Conservation (phyloP, 208 protist genomes). For the Trypanosoma lewisi region DNA sequence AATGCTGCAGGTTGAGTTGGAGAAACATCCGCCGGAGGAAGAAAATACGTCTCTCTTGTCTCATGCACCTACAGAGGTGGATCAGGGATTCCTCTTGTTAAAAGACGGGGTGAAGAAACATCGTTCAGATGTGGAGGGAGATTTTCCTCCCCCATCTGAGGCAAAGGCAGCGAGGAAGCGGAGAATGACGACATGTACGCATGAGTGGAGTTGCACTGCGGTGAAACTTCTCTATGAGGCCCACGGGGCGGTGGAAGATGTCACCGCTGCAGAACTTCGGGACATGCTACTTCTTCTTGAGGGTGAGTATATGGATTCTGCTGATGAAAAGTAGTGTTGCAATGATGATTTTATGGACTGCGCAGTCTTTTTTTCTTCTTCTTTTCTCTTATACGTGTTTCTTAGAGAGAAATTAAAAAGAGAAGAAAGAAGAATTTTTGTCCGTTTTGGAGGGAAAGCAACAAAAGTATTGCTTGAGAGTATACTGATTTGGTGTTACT, state of each 20-base stretch:
- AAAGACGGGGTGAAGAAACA: neutral
- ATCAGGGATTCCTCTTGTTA: too few relatives aligned
- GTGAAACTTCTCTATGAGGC: conserved; percentile 60
- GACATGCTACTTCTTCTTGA: conserved; percentile 38
- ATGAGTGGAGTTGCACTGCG: conserved; percentile 33
- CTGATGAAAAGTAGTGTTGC: neutral
- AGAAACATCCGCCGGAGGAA: neutral
- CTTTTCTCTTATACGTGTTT: neutral
- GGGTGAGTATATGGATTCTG: conserved; percentile 27
- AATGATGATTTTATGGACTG: neutral
- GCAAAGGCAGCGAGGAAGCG: neutral
- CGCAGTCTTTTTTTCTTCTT: neutral
- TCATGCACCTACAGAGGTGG: too few relatives aligned
- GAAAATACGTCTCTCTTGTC: too few relatives aligned
- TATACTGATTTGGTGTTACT: neutral
- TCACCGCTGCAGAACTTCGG: conserved; percentile 38
- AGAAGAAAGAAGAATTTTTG: neutral
- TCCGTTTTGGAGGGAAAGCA: neutral
- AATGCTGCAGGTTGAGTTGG: neutral
- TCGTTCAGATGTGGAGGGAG: neutral
- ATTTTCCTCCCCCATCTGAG: neutral
- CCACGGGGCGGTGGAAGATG: conserved; percentile 31
- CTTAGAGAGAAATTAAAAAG: neutral
- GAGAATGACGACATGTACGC: conserved; percentile 17
- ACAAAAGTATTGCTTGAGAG: neutral